Base-by-base conservation (phyloP, 495 filamentous ascomycete species). In the Lepraria neglecta region DNA sequence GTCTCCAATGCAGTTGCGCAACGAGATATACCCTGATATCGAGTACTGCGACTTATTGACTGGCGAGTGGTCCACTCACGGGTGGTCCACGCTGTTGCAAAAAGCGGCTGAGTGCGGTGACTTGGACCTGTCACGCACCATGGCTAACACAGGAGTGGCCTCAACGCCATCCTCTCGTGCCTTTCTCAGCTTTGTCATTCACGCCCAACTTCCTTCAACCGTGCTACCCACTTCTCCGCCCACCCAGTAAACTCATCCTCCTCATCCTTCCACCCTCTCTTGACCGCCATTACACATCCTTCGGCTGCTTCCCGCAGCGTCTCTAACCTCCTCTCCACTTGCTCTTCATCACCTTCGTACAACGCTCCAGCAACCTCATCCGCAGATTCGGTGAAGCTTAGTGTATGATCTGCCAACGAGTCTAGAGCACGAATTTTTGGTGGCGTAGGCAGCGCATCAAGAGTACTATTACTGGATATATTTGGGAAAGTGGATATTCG, bases 361-460 rank as follows among this genome's bases (percentile, higher is more conserved):
- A 82, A 59, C 27, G 75, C 76, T 1, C 76, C 79, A 27, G 78
- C 79, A 21, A 75, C 66, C 59, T 81, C 78, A 59, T 82, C 79
- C 3, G 79, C 69, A 45, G 72, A 66, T 31, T 76, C 76, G 3
- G 76, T 74, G 44, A 81, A 76, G 14, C 31, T 51, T 42, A 73
- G 72, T 15, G 79, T 59, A 31, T 72, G 77, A 58, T 1, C 55
- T 53, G 65, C 76, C 72, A 61, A 57, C 3, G 3, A 4, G 51
- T 69, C 54, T 9, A 64, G 14, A 40, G 43, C 53, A 28, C 21
- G n/a, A 6, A 64, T 30, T 14, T 57, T 55, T 27, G 21, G 52
- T 3, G 51, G 51, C 38, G 50, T 35, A 7, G 64, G 59, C 9
- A 63, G 43, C 12, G 48, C 28, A 17, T 62, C 38, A 14, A 38